phyloP scores from a whole-genome alignment of 192 early-diverging fungal species.

The Phycomyces nitens region DNA sequence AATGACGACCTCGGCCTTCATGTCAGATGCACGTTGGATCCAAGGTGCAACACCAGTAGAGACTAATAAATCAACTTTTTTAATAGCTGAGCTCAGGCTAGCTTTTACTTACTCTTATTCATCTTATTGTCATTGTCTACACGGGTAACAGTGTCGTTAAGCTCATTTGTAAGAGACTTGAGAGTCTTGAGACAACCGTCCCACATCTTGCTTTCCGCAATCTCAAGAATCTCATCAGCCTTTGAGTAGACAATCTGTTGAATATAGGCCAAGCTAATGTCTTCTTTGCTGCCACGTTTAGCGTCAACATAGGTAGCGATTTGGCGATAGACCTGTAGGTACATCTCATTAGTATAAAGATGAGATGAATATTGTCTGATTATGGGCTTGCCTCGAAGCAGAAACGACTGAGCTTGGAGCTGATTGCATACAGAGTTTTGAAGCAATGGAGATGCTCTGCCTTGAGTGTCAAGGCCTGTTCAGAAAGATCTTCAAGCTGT shows the following conservation, averaged over 20 bases:
- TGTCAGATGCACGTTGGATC: slow-evolving; percentile 70
- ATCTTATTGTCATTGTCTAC: slow-evolving; percentile 51
- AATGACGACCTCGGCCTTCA: slow-evolving; percentile 76
- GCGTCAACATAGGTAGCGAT: slow-evolving; percentile 42
- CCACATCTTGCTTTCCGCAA: slow-evolving; percentile 59
- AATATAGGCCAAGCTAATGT: slow-evolving; percentile 36
- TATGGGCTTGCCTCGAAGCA: slow-evolving; percentile 39
- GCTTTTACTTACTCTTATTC: slow-evolving; percentile 48
- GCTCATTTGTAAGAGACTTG: slow-evolving; percentile 42
- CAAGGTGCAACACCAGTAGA: slow-evolving; percentile 64
- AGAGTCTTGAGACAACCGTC: slow-evolving; percentile 54
- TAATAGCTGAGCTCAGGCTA: too few relatives aligned
- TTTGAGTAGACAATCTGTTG: slow-evolving; percentile 55
- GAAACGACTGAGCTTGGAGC: slow-evolving; percentile 46
- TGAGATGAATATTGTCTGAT: not conserved
- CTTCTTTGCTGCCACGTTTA: slow-evolving; percentile 43
- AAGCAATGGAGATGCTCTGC: slow-evolving; percentile 45
- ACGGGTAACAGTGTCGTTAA: slow-evolving; percentile 43
- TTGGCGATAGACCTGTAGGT: slow-evolving; percentile 27
- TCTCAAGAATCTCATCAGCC: slow-evolving; percentile 54
- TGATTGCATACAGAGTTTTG: slow-evolving; percentile 42
- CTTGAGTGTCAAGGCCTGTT: slow-evolving; percentile 43
- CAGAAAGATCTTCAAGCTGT: slow-evolving; percentile 58
- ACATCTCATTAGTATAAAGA: not conserved
- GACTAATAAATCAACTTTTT: slow-evolving; percentile 23